These are phyloP conservation scores for Protea cynaroides DNA, from an alignment of 164 flowering plant species.

Conservation along the genomic window DNA sequence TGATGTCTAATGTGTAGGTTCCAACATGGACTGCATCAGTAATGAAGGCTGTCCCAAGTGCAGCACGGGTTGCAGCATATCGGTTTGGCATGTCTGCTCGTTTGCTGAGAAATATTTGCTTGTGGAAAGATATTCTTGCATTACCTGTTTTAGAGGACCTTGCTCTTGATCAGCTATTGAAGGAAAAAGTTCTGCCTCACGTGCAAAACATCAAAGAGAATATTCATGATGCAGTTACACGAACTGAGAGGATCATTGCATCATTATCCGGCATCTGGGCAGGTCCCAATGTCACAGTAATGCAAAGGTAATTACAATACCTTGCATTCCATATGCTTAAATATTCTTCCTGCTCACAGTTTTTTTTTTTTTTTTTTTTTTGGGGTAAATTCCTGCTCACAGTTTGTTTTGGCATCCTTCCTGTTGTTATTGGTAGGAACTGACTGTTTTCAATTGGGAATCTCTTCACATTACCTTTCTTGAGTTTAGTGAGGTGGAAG, in stretches of 20 bases:
- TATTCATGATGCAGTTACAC: constrained; percentile 79
- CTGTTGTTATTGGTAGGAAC: too few relatives aligned
- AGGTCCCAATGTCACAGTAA: constrained; percentile 50
- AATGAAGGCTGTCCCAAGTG: constrained; percentile 72
- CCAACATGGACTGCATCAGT: constrained; percentile 78
- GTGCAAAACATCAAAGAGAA: constrained; percentile 54
- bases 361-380: too few relatives aligned
- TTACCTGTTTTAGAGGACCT: constrained; percentile 66
- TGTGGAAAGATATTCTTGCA: constrained; percentile 86
- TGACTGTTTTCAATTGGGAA: too few relatives aligned
- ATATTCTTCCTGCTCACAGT: too few relatives aligned
- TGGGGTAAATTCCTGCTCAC: too few relatives aligned
- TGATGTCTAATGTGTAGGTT: constrained; percentile 37
- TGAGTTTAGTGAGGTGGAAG: too few relatives aligned
- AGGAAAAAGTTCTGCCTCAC: constrained; percentile 81
- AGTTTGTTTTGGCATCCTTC: too few relatives aligned
- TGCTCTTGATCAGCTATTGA: constrained; percentile 77
- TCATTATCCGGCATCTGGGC: constrained; percentile 81
- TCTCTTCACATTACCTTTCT: too few relatives aligned
- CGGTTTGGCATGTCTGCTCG: constrained; percentile 84
- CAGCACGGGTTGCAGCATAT: constrained; percentile 80
- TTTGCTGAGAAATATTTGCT: constrained; percentile 73
- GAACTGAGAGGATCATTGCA: constrained; percentile 77
- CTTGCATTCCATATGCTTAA: neutral
- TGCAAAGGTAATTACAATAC: constrained; percentile 38